Evolutionary conservation across 257 asterid genomes (phyloP), one percentile per base, ranked within the genome.

Genomic region (Fraxinus americana): DNA sequence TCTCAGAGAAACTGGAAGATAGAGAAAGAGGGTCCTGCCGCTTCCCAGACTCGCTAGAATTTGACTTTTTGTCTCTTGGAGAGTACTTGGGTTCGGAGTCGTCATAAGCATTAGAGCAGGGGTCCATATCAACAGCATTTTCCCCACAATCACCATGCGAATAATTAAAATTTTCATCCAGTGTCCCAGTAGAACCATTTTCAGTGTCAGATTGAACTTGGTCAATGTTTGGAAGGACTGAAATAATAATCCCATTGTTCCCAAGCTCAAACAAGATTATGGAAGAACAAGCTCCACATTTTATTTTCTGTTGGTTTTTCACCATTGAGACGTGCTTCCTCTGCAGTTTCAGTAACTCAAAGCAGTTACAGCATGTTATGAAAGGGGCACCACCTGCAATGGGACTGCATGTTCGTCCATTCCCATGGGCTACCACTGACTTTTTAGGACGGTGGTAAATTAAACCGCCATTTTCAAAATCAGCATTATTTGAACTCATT

Each of bases 331-430:
- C 75, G 80, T 80, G 85, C 82, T 86, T 91, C 78, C 81, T 87
- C 21, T 94, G 86, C 48, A 95, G 80, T 77, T 81, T 91, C 85
- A 95, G 87, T 69, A 92, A 43, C 92, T 90, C 97, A 69, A 86
- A 93, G 91, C 99, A 95, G 78, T 85, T 89, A 75, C 86, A 85
- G 87, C 99, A 95, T n/a, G 94, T 82, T 79, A 93, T 74, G 32
- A 93, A 88, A 4, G 99, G 99, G 71, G 99, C 96, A 52, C 97
- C 99, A 61, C 99, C 98, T 36, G 93, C 91, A 61, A 95, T 73
- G 39, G 99, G 91, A 82, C 79, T 80, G 79, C 78, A 76, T 69
- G 82, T 77, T 17, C 76, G 84, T 59, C 83, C 89, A 48, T 81
- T 77, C 72, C 86, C 86, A 43, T 75, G 88, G 73, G 86, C 65